phyloP scores from a whole-genome alignment of 139 green algal species.

The Mychonastes homosphaera region DNA sequence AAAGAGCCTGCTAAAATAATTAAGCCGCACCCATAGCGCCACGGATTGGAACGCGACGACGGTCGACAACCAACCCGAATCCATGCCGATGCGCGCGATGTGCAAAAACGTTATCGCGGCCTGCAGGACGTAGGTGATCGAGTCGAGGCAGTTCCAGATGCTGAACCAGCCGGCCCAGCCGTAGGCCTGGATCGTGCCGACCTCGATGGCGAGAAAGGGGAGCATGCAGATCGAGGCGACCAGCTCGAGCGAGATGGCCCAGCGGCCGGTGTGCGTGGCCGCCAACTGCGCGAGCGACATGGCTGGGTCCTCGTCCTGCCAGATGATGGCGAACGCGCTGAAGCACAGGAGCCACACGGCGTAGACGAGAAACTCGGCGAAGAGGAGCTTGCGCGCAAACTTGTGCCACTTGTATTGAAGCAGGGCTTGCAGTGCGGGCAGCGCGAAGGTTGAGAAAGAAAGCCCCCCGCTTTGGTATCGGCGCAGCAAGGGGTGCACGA shows the following conservation, averaged over 20 bases:
- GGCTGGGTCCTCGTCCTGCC: conserved; percentile 1
- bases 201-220: conserved; percentile 47
- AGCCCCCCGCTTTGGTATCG: conserved; percentile 26
- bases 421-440: conserved; percentile 20
- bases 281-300: too few relatives aligned
- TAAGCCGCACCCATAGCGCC: too few relatives aligned
- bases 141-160: conserved; percentile 39
- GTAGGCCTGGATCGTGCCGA: conserved; percentile 28
- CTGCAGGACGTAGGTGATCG: conserved; percentile 30
- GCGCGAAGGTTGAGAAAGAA: conserved; percentile 7
- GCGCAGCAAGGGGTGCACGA: conserved; percentile 42
- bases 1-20: too few relatives aligned
- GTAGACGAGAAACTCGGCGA: neutral
- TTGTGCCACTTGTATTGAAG: neutral
- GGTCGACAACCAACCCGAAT: too few relatives aligned
- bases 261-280: too few relatives aligned
- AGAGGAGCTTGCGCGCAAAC: neutral
- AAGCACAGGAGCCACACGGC: neutral
- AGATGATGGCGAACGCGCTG: neutral
- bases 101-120: too few relatives aligned
- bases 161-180: conserved; percentile 26
- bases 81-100: too few relatives aligned
- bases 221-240: conserved; percentile 24
- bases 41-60: too few relatives aligned
- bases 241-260: too few relatives aligned